Percentiles rank a stretch among this genome's conserved stretches.
phyloP scores from a whole-genome alignment of 176 grass and related monocot species.

The Cocos nucifera region DNA sequence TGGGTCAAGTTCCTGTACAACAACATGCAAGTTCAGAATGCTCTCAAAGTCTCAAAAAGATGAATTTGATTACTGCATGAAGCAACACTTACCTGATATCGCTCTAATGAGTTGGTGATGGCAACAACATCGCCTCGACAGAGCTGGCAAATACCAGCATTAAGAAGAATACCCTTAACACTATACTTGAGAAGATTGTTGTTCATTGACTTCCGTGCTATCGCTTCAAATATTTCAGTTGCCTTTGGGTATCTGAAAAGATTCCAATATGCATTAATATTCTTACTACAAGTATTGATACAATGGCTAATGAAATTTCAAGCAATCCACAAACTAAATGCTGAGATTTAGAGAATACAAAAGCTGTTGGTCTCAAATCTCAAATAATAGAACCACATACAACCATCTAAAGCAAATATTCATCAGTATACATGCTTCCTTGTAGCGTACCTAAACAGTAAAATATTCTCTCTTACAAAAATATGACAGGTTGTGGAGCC shows the following conservation, averaged over 20 bases:
- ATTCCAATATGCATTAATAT: conserved; percentile 21
- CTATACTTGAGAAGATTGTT: conserved; percentile 96
- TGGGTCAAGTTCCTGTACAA: conserved; percentile 79
- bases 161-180: conserved; percentile 90
- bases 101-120: conserved; percentile 79
- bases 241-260: conserved; percentile 74
- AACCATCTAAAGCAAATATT: no score
- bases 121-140: conserved; percentile 88
- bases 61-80: conserved; percentile 2
- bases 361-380: no score
- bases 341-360: no score
- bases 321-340: no score
- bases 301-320: no score
- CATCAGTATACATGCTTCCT: no score
- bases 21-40: background rate
- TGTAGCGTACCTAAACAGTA: no score
- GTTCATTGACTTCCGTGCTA: conserved; percentile 78
- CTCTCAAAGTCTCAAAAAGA: background rate
- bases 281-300: background rate
- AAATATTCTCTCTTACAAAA: no score
- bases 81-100: conserved; percentile 65
- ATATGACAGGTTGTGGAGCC: no score
- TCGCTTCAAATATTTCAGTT: conserved; percentile 78
- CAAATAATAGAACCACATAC: no score
- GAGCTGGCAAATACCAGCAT: conserved; percentile 93